These are phyloP conservation scores for Colletotrichum orchidophilum DNA, from an alignment of 2,329 filamentous ascomycete genomes.

Conservation along the genomic window DNA sequence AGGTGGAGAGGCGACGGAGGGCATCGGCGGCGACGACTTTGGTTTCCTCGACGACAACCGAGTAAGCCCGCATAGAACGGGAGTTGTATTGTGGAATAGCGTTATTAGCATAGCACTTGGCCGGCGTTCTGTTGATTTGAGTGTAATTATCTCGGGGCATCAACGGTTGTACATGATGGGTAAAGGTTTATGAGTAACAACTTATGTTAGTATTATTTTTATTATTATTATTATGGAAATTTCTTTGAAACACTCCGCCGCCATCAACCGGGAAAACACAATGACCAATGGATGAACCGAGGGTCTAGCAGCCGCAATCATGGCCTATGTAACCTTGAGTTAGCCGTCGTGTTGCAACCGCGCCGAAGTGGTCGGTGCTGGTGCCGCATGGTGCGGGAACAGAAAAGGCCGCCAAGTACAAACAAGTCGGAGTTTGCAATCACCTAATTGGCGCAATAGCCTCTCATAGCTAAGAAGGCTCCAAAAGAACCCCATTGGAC, in stretches of 20 bases:
- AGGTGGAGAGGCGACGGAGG: slow-evolving; percentile 23
- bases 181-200: not conserved
- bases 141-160: not conserved
- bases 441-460: not conserved
- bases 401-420: slow-evolving; percentile 12
- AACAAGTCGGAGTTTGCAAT: not conserved
- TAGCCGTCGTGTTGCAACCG: not conserved
- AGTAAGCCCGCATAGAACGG: not conserved
- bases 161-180: not conserved
- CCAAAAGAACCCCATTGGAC: not conserved
- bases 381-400: not conserved
- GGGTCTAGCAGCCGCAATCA: not conserved
- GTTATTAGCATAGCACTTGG: not conserved
- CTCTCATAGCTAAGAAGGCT: not conserved
- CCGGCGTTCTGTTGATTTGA: not conserved
- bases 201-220: not conserved
- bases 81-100: not conserved
- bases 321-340: not conserved
- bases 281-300: not conserved
- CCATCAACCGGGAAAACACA: not conserved
- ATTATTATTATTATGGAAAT: not conserved
- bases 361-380: not conserved
- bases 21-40: slow-evolving; percentile 26
- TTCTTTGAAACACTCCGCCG: not conserved
- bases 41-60: slow-evolving; percentile 17